Percentiles rank a stretch among this genome's conserved stretches.
Conservation (phyloP, 371 early-diverging fungal genomes). For the Amoeboaphelidium protococcarum region DNA sequence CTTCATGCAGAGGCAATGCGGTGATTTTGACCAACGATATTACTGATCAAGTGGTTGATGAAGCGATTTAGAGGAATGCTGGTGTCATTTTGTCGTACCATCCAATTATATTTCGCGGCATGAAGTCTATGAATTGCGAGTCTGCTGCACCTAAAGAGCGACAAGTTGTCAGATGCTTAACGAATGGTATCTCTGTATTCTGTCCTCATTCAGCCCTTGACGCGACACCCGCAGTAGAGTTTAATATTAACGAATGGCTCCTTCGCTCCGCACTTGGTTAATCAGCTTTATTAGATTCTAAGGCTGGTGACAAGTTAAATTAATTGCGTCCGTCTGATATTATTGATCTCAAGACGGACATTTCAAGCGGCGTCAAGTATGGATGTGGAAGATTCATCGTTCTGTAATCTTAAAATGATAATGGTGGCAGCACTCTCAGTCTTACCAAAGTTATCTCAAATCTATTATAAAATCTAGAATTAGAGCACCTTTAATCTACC, state of each 20-base stretch:
- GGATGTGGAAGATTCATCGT: neutral
- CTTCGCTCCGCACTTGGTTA: no score
- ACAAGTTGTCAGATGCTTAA: conserved; percentile 53
- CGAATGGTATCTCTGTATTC: conserved; percentile 67
- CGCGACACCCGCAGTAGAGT: conserved; percentile 38
- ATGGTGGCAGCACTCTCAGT: neutral
- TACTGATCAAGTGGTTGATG: conserved; percentile 59
- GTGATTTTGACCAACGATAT: conserved; percentile 92
- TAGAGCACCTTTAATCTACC: neutral
- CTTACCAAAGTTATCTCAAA: neutral
- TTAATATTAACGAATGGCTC: no score
- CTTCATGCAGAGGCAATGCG: conserved; percentile 27
- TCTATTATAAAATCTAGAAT: neutral
- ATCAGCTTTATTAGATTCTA: no score
- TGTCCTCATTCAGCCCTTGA: conserved; percentile 94
- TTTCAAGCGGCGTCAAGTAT: neutral
- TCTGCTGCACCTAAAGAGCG: conserved; percentile 51
- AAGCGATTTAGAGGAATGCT: conserved; percentile 48
- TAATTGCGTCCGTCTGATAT: neutral
- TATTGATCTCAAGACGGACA: neutral
- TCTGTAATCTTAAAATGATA: neutral
- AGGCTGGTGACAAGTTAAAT: conserved; percentile 53
- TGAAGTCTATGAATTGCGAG: conserved; percentile 47
- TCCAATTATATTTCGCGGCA: conserved; percentile 71
- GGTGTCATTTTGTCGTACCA: conserved; percentile 44